These are phyloP conservation scores for Naganishia sp. DNA, from an alignment of 1,284 basidiomycete species.

Conservation along the genomic window DNA sequence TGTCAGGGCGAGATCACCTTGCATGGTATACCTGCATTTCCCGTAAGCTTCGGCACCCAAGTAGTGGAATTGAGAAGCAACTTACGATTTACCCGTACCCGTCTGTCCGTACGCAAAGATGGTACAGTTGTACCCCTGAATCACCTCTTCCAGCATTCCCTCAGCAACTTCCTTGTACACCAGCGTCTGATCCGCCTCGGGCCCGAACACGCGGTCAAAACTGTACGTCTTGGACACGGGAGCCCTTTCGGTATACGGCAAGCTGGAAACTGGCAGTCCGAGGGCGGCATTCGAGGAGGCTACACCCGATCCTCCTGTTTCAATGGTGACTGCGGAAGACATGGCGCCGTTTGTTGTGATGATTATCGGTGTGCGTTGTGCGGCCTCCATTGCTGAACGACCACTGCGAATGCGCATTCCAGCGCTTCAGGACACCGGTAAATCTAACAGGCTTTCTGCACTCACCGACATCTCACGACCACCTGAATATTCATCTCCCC, in stretches of 20 bases:
- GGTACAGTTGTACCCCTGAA: slow-evolving; percentile 96
- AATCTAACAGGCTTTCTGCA: background rate
- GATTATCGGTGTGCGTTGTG: slow-evolving; percentile 78
- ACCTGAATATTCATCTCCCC: slow-evolving; percentile 75
- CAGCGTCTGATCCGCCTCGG: slow-evolving; percentile 93
- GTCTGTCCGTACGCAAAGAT: slow-evolving; percentile 99
- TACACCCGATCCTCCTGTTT: slow-evolving; percentile 60
- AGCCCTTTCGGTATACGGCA: slow-evolving; percentile 33
- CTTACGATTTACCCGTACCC: slow-evolving; percentile 96
- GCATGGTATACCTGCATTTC: slow-evolving; percentile 79
- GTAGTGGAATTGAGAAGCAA: slow-evolving; percentile 30
- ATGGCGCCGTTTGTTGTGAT: slow-evolving; percentile 72
- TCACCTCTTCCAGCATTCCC: slow-evolving; percentile 88
- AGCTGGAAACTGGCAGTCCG: slow-evolving; percentile 34
- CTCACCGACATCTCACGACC: slow-evolving; percentile 78
- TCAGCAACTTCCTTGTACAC: slow-evolving; percentile 91
- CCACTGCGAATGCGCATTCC: slow-evolving; percentile 61
- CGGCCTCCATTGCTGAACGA: slow-evolving; percentile 64
- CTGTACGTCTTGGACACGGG: slow-evolving; percentile 74
- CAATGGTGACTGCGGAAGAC: slow-evolving; percentile 73
- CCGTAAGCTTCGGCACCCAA: background rate
- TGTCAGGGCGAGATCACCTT: slow-evolving; percentile 79
- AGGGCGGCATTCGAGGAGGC: slow-evolving; percentile 59
- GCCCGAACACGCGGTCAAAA: slow-evolving; percentile 92
- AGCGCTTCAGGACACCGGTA: slow-evolving; percentile 2